Conservation (phyloP, 306 rosid genomes). For the Quercus berberidifolia region DNA sequence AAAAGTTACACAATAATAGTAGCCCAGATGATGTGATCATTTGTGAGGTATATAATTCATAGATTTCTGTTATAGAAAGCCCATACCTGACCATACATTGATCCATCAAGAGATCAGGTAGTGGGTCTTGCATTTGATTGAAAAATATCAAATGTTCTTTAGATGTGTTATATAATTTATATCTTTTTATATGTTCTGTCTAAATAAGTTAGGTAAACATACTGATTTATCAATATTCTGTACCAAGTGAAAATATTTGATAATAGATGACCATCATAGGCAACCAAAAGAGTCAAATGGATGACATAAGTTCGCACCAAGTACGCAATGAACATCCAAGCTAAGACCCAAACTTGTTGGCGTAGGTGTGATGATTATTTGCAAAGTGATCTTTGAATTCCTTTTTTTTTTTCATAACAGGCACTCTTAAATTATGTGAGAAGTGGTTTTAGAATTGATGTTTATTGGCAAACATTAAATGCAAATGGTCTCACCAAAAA, state of each 20-base stretch:
- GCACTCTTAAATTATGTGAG: constrained; percentile 29
- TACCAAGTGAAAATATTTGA: background rate
- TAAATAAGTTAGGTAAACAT: background rate
- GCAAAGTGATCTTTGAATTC: background rate
- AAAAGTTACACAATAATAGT: constrained; percentile 39
- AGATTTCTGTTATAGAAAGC: background rate
- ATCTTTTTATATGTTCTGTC: no score
- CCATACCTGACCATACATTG: background rate
- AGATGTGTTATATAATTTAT: background rate
- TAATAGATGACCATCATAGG: background rate
- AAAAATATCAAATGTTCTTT: background rate
- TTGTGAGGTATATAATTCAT: constrained; percentile 29
- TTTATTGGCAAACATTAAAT: constrained; percentile 33
- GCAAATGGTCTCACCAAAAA: constrained; percentile 34
- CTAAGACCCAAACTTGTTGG: background rate
- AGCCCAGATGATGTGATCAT: constrained; percentile 40
- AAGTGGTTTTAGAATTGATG: constrained; percentile 23
- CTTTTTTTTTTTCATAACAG: background rate
- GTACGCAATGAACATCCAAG: background rate
- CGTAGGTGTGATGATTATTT: constrained; percentile 1
- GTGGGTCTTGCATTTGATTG: background rate
- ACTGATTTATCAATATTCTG: background rate
- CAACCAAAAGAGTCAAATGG: background rate
- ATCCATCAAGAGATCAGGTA: background rate
- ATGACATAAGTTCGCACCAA: background rate